phyloP scores from a whole-genome alignment of 306 rosid species.

The Sophora flavescens region DNA sequence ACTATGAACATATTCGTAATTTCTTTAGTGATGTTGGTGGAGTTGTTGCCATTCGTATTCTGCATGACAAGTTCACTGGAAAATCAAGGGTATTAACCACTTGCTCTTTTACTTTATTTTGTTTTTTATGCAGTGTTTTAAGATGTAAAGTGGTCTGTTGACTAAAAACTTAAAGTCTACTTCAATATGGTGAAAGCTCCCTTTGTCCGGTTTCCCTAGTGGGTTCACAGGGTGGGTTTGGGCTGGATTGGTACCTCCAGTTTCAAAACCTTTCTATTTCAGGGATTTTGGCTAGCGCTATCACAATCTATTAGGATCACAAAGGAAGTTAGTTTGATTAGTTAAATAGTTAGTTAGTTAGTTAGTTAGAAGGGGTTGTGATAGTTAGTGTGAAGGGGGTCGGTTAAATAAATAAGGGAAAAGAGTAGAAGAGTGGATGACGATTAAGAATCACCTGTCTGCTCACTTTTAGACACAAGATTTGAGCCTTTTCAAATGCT shows the following conservation, averaged over 20 bases:
- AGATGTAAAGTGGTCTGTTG: neutral
- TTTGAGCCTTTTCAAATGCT: too few relatives aligned
- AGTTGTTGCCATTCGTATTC: conserved; percentile 79
- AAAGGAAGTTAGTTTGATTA: too few relatives aligned
- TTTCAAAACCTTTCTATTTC: conserved; percentile 40
- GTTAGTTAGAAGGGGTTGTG: too few relatives aligned
- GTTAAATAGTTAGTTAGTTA: too few relatives aligned
- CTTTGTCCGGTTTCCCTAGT: conserved; percentile 2
- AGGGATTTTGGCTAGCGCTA: conserved; percentile 17
- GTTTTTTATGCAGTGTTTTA: conserved; percentile 16
- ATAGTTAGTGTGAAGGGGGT: too few relatives aligned
- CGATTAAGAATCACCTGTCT: too few relatives aligned
- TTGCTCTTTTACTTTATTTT: conserved; percentile 32
- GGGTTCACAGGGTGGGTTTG: neutral
- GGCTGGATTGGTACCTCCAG: conserved; percentile 32
- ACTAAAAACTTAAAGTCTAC: conserved; percentile 12
- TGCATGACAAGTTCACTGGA: conserved; percentile 82
- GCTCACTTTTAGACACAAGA: too few relatives aligned
- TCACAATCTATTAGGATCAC: neutral
- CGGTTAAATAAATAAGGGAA: too few relatives aligned
- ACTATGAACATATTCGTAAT: conserved; percentile 66
- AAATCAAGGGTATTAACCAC: conserved; percentile 80
- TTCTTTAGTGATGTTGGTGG: conserved; percentile 91
- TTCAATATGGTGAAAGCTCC: conserved; percentile 3
- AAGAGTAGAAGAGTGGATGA: too few relatives aligned